Base-by-base conservation (phyloP, 352 stramenopile genomes). In the Phytophthora pseudosyringae region DNA sequence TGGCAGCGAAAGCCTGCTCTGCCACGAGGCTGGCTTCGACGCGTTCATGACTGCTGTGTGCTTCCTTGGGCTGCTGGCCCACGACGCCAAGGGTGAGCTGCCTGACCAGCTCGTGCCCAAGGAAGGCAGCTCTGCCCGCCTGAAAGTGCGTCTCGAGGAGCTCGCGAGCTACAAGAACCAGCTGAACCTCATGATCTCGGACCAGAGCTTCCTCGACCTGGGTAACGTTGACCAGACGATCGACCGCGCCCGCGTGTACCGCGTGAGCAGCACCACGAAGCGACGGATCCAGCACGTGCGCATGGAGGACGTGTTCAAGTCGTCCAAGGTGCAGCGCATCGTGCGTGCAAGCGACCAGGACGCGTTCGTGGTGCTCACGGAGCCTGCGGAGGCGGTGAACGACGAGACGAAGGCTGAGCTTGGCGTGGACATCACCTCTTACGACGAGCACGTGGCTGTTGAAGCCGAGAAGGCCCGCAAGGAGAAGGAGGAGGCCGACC, bases 21-120 rank as follows among this genome's bases (percentile, higher is more conserved):
- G 83, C 33, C 87, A 95, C 63, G 87, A 95, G 58, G 87, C 87
- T n/a, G 87, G 87, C 36, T 95, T 93, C 47, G 87, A 95, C 38
- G 85, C 87, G 15, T 91, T 93, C 69, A 94, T 95, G 85, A 95
- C 87, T 2, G 79, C 73, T 41, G 76, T 93, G 32, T 90, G 86
- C 54, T 94, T 91, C 63, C 60, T 94, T 18, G 83, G 83, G 32
- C 59, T 94, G 16, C 55, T 91, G 33, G 80, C 78, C 0, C 80
- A 90, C 40, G 77, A 90, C 36, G 60, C 71, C 36, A 75, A 86
- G 16, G 81, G 81, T 32, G 73, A 83, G 29, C 26, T 90, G 33
- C 65, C 51, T 26, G 66, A 80, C 28, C 69, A 72, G 16, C 59
- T 59, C 4, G 31, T 60, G 25, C 50, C 56, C 4, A 77, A 71